These are phyloP conservation scores for Cyclotella distinguenda DNA, from an alignment of 108 stramenopile species.

Conservation along the genomic window DNA sequence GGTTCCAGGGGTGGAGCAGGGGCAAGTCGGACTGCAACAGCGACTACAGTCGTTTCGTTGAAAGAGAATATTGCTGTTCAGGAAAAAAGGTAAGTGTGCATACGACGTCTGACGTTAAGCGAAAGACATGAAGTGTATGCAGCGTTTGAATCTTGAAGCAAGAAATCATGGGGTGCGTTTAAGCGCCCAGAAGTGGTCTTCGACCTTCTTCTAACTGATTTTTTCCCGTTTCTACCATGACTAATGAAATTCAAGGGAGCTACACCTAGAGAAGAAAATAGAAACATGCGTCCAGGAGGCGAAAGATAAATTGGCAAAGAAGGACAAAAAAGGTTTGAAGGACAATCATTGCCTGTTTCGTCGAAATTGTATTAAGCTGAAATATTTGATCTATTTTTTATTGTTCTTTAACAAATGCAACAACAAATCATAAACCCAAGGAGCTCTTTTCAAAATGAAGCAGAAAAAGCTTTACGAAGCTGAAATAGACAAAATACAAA, in stretches of 20 bases:
- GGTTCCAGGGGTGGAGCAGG: conserved; percentile 17
- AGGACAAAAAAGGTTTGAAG: conserved; percentile 92
- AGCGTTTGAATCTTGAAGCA: not conserved
- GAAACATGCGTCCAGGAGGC: conserved; percentile 82
- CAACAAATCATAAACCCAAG: conserved; percentile 32
- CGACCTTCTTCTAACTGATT: not conserved
- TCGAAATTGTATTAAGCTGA: not conserved
- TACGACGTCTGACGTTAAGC: not conserved
- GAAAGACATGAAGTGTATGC: not conserved
- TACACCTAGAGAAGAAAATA: conserved; percentile 83
- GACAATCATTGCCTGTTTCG: not conserved
- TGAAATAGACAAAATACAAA: conserved; percentile 95
- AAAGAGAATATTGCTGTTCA: conserved; percentile 75
- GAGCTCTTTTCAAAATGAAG: conserved; percentile 94
- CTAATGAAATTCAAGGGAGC: conserved; percentile 46
- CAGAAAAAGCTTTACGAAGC: conserved; percentile 96
- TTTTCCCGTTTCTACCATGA: not conserved
- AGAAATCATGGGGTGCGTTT: no score
- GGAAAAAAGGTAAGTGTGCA: conserved; percentile 77
- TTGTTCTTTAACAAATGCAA: not conserved
- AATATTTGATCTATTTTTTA: no score
- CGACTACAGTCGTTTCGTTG: conserved; percentile 51
- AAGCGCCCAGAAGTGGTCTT: not conserved
- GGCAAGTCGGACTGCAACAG: conserved; percentile 23
- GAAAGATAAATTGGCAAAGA: conserved; percentile 92